Base-by-base conservation (phyloP, 495 filamentous ascomycete species). In the Hyphodiscus hymeniophilus region DNA sequence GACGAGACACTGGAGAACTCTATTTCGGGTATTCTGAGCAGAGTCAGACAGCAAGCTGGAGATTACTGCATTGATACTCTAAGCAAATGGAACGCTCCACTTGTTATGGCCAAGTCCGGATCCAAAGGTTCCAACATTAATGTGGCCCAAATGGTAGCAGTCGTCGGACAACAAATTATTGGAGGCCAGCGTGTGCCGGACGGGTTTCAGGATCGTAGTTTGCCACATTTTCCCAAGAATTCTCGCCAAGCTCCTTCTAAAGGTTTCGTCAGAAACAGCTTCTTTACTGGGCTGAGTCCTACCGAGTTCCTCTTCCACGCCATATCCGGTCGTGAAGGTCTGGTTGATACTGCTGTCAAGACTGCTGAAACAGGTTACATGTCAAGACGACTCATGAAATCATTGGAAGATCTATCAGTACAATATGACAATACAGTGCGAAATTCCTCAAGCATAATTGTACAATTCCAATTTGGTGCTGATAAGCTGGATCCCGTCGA, bases 281-380 rank as follows among this genome's bases (percentile, higher is more conserved):
- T 98, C 73, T 98, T 92, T 67, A 85, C 84, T 0, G 92, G 94
- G n/a, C 68, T 98, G 3, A 70, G 76, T 8, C 89, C 94, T 2
- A 85, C 81, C 0, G 92, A 98, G 60, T 96, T 98, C 67, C 78
- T 96, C 50, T 97, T 98, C 71, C 92, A 98, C 74, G 92, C 92
- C 50, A 95, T 97, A 69, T 92, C 87, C 34, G 92, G 92, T 61
- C 85, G 92, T 80, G 92, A 95, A 79, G 92, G 92, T 77, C 71
- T 98, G 52, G 90, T 98, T 56, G 92, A 98, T 79, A 98, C 92
- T n/a, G 92, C 92, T 26, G 92, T 98, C 67, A 98, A 98, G 71
- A 98, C 92, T 13, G 92, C 92, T 22, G 92, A 98, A 65, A 98
- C 92, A 4, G 92, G 92, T 45, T 98, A 98, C 69, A 98, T 98